These are phyloP conservation scores for Diaporthe ilicicola DNA, from an alignment of 2,329 filamentous ascomycete genomes.

Conservation along the genomic window DNA sequence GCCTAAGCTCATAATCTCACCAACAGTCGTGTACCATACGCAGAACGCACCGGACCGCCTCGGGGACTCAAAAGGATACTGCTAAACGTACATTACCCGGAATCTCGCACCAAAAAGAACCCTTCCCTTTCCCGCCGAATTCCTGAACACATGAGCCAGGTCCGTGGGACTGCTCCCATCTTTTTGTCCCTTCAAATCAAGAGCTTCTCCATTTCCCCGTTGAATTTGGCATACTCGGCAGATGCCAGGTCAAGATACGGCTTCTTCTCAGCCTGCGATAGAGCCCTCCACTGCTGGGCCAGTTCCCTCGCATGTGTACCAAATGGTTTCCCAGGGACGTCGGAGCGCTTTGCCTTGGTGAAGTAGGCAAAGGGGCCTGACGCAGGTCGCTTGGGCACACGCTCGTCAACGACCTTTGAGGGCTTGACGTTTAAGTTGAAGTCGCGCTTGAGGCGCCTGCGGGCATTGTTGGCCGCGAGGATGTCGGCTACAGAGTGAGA, in stretches of 20 bases:
- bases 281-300: constrained; percentile 51
- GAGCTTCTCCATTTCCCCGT: constrained; percentile 40
- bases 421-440: constrained; percentile 37
- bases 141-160: background rate
- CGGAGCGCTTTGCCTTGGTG: constrained; percentile 47
- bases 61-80: constrained; percentile 28
- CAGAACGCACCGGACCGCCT: constrained; percentile 1
- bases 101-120: constrained; percentile 14
- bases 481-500: constrained; percentile 51
- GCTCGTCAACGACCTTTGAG: constrained; percentile 53
- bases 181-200: constrained; percentile 25
- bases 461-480: constrained; percentile 56
- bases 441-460: constrained; percentile 50
- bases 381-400: constrained; percentile 52
- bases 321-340: constrained; percentile 31
- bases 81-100: constrained; percentile 23
- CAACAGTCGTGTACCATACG: constrained; percentile 13
- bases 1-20: constrained; percentile 11
- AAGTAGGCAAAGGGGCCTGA: constrained; percentile 46
- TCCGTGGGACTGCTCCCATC: background rate
- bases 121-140: constrained; percentile 8
- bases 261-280: constrained; percentile 49
- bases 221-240: constrained; percentile 42
- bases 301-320: constrained; percentile 40
- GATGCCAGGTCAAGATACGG: constrained; percentile 46